Evolutionary conservation across 2,329 filamentous ascomycete species (phyloP).

Genomic region (Colletotrichum sp.): DNA sequence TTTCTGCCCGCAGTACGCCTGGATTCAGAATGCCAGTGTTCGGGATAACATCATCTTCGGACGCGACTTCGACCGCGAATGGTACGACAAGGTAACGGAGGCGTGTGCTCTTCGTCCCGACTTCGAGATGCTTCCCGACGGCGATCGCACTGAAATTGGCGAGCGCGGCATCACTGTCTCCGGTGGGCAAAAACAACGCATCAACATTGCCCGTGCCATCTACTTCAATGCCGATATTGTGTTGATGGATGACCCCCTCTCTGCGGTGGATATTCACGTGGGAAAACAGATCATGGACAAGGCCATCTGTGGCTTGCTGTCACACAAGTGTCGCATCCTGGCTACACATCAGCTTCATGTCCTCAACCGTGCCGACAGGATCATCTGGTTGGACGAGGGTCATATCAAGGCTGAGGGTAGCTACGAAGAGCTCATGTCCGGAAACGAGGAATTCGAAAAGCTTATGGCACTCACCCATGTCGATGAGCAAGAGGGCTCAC

Average conservation of each 20-base stretch:
- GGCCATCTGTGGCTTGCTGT: slow-evolving; percentile 86
- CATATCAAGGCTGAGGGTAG: slow-evolving; percentile 84
- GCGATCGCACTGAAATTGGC: slow-evolving; percentile 89
- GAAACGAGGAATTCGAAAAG: slow-evolving; percentile 76
- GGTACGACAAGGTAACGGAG: slow-evolving; percentile 82
- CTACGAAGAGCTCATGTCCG: slow-evolving; percentile 83
- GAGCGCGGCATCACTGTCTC: slow-evolving; percentile 95
- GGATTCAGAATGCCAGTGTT: slow-evolving; percentile 92
- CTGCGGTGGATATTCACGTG: slow-evolving; percentile 72
- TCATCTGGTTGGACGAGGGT: slow-evolving; percentile 90
- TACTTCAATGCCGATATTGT: slow-evolving; percentile 72
- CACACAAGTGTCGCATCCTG: slow-evolving; percentile 86
- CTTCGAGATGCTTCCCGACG: slow-evolving; percentile 86
- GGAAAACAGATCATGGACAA: slow-evolving; percentile 86
- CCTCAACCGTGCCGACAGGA: slow-evolving; percentile 85
- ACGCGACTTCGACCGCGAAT: slow-evolving; percentile 72
- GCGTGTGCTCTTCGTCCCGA: slow-evolving; percentile 85
- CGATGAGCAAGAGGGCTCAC: background rate
- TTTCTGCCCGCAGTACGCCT: slow-evolving; percentile 94
- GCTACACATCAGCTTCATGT: slow-evolving; percentile 96
- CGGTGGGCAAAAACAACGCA: slow-evolving; percentile 90
- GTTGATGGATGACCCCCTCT: slow-evolving; percentile 72
- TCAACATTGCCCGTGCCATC: slow-evolving; percentile 89
- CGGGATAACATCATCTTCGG: slow-evolving; percentile 91
- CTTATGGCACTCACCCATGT: slow-evolving; percentile 72